phyloP scores from a whole-genome alignment of 179 eudicot genomes.

The Spinacia oleracea region DNA sequence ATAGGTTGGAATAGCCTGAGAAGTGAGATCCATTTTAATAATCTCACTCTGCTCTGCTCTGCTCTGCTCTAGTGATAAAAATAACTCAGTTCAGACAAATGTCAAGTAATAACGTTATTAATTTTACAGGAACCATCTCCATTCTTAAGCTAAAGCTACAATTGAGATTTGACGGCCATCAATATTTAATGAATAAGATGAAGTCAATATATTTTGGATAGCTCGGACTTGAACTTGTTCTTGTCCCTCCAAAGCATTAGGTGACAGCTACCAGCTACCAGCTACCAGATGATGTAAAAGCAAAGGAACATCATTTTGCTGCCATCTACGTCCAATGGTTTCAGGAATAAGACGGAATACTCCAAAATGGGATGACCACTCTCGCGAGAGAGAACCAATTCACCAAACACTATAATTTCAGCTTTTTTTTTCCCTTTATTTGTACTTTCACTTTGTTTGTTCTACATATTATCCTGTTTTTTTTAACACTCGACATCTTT shows the following conservation, averaged over 20 bases:
- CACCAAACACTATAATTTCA: too few species aligned
- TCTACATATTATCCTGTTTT: too few species aligned
- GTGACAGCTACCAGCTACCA: background rate
- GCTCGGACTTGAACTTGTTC: background rate
- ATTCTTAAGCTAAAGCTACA: background rate
- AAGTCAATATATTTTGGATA: background rate
- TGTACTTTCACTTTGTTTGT: too few species aligned
- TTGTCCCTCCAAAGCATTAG: background rate
- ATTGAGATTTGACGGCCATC: background rate
- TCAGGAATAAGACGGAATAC: background rate
- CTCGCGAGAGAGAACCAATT: too few species aligned
- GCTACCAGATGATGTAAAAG: background rate
- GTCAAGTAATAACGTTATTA: too few species aligned
- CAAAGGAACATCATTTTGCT: background rate
- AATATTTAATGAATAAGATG: background rate
- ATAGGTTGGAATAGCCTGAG: background rate
- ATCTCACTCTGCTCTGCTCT: background rate
- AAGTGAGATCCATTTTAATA: background rate
- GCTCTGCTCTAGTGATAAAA: too few species aligned
- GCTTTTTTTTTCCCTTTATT: too few species aligned
- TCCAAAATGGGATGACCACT: too few species aligned
- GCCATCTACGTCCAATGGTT: background rate
- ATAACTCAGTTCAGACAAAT: background rate
- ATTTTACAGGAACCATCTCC: background rate
- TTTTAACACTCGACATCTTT: too few species aligned